These are phyloP conservation scores for Aureobasidium sp. DNA, from an alignment of 2,329 filamentous ascomycete species.

Conservation along the genomic window DNA sequence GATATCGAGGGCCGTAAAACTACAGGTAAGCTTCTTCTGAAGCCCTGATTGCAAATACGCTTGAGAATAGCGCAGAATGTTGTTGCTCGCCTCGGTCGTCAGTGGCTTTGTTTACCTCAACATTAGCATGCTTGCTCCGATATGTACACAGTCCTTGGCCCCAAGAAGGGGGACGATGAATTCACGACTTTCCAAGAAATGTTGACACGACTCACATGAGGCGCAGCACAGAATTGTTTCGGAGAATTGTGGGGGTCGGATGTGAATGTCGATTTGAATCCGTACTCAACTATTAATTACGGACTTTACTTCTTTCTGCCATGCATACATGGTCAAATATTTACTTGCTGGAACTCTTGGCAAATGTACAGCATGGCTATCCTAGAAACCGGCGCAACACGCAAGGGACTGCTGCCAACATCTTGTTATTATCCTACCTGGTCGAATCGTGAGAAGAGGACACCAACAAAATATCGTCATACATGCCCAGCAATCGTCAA, in stretches of 20 bases:
- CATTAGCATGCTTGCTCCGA: background rate
- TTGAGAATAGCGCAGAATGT: background rate
- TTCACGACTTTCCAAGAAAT: slow-evolving; percentile 6
- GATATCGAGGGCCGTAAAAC: slow-evolving; percentile 79
- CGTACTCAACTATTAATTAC: background rate
- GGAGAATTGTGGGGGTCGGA: background rate
- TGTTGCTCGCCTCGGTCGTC: background rate
- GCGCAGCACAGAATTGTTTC: slow-evolving; percentile 9
- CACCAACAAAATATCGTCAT: background rate
- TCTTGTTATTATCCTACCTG: too few relatives aligned
- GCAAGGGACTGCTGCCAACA: too few relatives aligned
- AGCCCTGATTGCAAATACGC: slow-evolving; percentile 31
- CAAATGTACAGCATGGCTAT: background rate
- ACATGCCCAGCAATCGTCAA: background rate
- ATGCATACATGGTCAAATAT: background rate
- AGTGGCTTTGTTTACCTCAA: slow-evolving; percentile 1
- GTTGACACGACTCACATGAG: background rate
- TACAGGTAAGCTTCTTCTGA: slow-evolving; percentile 73
- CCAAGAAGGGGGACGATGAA: slow-evolving; percentile 10
- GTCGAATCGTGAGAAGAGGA: too few relatives aligned
- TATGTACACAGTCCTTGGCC: slow-evolving; percentile 9
- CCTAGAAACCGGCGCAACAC: too few relatives aligned
- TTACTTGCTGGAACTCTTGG: background rate
- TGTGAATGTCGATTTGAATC: background rate
- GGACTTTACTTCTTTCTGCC: background rate